Evolutionary conservation across 768 basidiomycete genomes (phyloP).

Genomic region (Steccherinum ochraceum): DNA sequence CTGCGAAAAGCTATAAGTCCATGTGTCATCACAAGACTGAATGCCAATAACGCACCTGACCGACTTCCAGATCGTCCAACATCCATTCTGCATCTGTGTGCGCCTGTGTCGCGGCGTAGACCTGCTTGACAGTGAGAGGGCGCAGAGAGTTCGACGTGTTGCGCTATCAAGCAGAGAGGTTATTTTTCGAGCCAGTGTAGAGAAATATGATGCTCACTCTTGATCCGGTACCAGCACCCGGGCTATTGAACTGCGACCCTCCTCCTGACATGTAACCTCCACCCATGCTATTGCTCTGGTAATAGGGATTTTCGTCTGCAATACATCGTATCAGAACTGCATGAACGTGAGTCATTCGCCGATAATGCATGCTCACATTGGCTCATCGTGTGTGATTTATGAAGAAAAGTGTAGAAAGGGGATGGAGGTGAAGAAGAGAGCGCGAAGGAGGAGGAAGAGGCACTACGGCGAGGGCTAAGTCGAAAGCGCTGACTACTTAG

Average conservation of each 20-base stretch:
- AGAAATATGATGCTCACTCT: neutral
- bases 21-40: neutral
- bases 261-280: slow-evolving; percentile 46
- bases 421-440: neutral
- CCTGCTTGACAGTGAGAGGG: slow-evolving; percentile 74
- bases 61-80: slow-evolving; percentile 74
- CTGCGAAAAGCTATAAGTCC: slow-evolving; percentile 40
- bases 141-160: slow-evolving; percentile 45
- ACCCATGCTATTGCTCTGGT: slow-evolving; percentile 25
- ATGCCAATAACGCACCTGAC: slow-evolving; percentile 48
- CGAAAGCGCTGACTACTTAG: too few relatives aligned
- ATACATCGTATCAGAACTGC: too few relatives aligned
- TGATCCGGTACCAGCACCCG: neutral
- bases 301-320: slow-evolving; percentile 34
- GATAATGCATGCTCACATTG: slow-evolving; percentile 39
- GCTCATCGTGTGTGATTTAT: slow-evolving; percentile 26
- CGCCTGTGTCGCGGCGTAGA: slow-evolving; percentile 69
- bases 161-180: neutral
- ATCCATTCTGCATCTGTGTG: slow-evolving; percentile 88
- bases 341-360: too few relatives aligned
- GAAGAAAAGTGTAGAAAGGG: neutral
- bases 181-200: neutral
- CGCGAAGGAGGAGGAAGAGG: too few relatives aligned
- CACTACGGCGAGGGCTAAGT: too few relatives aligned
- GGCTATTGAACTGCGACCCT: neutral